Evolutionary conservation across 2,329 filamentous ascomycete species (phyloP).

Genomic region (Stachybotrys chartarum): DNA sequence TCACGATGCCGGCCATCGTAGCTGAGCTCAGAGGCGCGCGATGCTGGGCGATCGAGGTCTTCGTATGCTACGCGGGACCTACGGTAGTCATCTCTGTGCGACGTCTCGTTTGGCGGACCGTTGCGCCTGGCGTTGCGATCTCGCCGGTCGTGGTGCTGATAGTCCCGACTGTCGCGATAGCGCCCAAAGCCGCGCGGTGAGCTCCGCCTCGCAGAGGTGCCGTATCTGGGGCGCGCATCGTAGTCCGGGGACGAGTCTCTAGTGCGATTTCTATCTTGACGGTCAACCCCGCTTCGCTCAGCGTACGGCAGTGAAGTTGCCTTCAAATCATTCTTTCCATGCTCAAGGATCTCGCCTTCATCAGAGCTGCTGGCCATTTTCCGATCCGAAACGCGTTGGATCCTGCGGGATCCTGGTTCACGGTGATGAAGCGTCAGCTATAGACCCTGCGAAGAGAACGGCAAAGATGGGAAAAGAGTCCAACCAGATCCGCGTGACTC

Average conservation of each 20-base stretch:
- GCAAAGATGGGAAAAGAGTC: constrained; percentile 29
- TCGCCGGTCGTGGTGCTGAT: constrained; percentile 40
- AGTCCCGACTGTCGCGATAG: constrained; percentile 54
- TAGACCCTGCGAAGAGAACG: constrained; percentile 15
- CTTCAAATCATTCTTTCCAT: constrained; percentile 60
- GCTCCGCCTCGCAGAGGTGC: constrained; percentile 36
- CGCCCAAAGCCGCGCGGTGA: constrained; percentile 65
- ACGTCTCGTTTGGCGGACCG: constrained; percentile 56
- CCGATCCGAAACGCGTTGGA: constrained; percentile 7
- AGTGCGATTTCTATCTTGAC: constrained; percentile 72
- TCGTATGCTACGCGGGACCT: constrained; percentile 45
- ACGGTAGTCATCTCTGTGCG: constrained; percentile 37
- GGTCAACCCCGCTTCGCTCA: constrained; percentile 84
- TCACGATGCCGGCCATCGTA: constrained; percentile 47
- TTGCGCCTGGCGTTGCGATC: constrained; percentile 50
- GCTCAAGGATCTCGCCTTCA: constrained; percentile 81
- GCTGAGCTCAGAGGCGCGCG: constrained; percentile 31
- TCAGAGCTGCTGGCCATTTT: constrained; percentile 57
- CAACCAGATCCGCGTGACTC: constrained; percentile 35
- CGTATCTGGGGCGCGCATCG: constrained; percentile 36
- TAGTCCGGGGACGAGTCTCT: constrained; percentile 52
- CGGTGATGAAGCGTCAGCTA: constrained; percentile 26
- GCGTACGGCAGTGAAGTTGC: constrained; percentile 77
- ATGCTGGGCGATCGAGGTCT: constrained; percentile 46
- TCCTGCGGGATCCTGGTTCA: constrained; percentile 13